A percentile compares a stretch with the other conserved stretches of the same genome.
Evolutionary conservation across 179 eudicot genomes (phyloP).

Genomic region (Nepenthes alata): DNA sequence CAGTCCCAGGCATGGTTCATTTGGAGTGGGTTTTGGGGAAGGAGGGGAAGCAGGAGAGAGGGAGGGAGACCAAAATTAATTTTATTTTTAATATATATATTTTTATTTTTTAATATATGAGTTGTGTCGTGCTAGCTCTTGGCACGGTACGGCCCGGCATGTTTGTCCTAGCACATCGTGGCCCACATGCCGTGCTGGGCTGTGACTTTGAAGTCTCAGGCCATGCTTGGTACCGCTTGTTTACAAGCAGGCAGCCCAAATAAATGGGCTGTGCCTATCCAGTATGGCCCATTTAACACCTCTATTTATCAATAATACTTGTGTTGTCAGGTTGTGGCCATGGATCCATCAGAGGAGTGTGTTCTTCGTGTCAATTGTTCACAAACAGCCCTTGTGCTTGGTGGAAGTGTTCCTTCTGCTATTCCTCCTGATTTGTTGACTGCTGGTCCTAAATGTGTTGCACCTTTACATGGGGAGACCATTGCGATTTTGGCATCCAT

Average conservation of each 20-base stretch:
- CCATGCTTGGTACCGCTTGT: too few relatives aligned
- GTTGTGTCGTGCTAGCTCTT: not conserved
- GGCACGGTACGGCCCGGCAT: not conserved
- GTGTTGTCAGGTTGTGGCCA: constrained; percentile 60
- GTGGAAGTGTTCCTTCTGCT: constrained; percentile 65
- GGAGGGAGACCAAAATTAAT: too few relatives aligned
- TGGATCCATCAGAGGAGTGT: constrained; percentile 70
- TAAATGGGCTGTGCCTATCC: too few relatives aligned
- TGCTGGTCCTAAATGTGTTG: constrained; percentile 20
- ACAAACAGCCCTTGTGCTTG: constrained; percentile 89
- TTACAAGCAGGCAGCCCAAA: too few relatives aligned
- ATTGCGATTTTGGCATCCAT: constrained; percentile 56
- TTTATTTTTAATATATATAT: too few relatives aligned
- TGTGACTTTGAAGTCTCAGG: too few relatives aligned
- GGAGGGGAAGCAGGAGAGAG: too few relatives aligned
- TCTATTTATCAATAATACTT: not conserved
- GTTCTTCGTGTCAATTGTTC: constrained; percentile 54
- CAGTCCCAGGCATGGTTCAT: not conserved
- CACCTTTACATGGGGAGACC: constrained; percentile 50
- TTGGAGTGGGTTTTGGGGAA: too few relatives aligned
- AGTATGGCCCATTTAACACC: too few relatives aligned
- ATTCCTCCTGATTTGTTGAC: constrained; percentile 65
- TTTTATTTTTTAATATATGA: too few relatives aligned
- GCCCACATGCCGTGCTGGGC: too few relatives aligned
- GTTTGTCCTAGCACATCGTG: too few relatives aligned